Base-by-base conservation (phyloP, 768 basidiomycete genomes). In the Podaxis sp. region DNA sequence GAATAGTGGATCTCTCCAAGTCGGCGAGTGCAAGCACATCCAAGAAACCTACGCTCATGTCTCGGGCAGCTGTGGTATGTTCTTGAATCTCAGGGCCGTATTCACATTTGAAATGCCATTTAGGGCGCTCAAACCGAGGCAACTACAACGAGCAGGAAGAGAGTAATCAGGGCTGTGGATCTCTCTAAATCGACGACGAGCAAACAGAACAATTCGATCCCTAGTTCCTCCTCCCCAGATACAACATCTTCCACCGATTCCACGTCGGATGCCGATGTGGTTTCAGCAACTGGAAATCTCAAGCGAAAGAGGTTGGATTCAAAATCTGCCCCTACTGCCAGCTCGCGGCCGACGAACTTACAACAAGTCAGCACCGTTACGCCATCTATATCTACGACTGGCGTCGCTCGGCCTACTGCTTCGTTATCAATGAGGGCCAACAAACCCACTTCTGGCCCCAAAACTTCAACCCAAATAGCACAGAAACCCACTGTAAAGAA, bases 231-330 rank as follows among this genome's bases (percentile, higher is more conserved):
- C n/a, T 48, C 54, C 12, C 33, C 30, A 4, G 44, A 56, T 46
- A 4, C 41, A 38, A 37, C 6, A 4, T 5, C 28, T n/a, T 50
- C 54, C n/a, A 36, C 28, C 15, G 46, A 56, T 2, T 2, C 46
- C 15, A 56, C 12, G 8, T 17, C 36, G 20, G 20, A 54, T 22
- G 30, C 4, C 24, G 48, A 48, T 15, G 41, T 11, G 10, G 38
- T 38, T 10, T 17, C 68, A 13, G 63, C 69, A 10, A 65, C 69
- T 3, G 61, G 61, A 53, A 70, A 51, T 40, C 66, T 81, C 46
- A 81, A 83, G 65, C 77, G 81, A 38, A 83, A 82, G 56, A 30
- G 61, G 66, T 72, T 80, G 62, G 75, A 73, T 17, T 63, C 73
- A 30, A 77, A 78, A 38, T 65, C 61, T 49, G 12, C 66, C 38